phyloP scores from a whole-genome alignment of 768 basidiomycete species.

The Rhizopogon vesiculosus region DNA sequence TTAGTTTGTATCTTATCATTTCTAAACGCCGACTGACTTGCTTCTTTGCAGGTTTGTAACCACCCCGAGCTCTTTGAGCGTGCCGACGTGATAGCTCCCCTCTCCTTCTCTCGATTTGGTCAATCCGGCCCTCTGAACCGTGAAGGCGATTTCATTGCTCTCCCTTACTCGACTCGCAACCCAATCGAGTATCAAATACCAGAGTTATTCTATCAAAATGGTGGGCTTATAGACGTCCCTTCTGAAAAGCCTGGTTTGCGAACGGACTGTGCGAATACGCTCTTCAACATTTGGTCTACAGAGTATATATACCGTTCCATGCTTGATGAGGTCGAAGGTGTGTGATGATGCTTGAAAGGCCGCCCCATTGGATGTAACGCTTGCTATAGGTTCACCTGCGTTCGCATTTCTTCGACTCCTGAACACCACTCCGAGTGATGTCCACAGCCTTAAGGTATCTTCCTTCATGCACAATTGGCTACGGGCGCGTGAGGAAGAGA shows the following conservation, averaged over 20 bases:
- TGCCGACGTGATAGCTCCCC: conserved; percentile 91
- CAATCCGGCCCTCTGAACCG: conserved; percentile 77
- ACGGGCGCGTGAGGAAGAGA: conserved; percentile 42
- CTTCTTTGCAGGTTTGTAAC: conserved; percentile 74
- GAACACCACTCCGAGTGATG: conserved; percentile 58
- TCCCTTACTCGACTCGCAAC: conserved; percentile 84
- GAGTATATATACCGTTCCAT: conserved; percentile 76
- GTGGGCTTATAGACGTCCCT: conserved; percentile 67
- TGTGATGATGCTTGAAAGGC: conserved; percentile 15
- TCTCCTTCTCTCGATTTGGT: conserved; percentile 82
- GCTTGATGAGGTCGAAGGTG: conserved; percentile 51
- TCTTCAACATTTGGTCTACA: conserved; percentile 89
- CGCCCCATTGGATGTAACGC: conserved; percentile 6
- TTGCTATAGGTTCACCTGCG: conserved; percentile 38
- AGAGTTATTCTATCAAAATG: conserved; percentile 69
- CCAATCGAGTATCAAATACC: conserved; percentile 81
- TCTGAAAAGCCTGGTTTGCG: conserved; percentile 46
- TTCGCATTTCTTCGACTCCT: conserved; percentile 82
- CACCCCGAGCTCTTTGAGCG: conserved; percentile 98
- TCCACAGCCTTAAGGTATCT: conserved; percentile 53
- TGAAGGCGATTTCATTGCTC: conserved; percentile 79
- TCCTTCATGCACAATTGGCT: conserved; percentile 58
- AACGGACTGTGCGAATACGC: conserved; percentile 51
- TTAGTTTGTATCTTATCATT: not conserved
- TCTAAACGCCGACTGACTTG: not conserved